Conservation (phyloP, 2,329 filamentous ascomycete species). For the Ophiostoma piceae region DNA sequence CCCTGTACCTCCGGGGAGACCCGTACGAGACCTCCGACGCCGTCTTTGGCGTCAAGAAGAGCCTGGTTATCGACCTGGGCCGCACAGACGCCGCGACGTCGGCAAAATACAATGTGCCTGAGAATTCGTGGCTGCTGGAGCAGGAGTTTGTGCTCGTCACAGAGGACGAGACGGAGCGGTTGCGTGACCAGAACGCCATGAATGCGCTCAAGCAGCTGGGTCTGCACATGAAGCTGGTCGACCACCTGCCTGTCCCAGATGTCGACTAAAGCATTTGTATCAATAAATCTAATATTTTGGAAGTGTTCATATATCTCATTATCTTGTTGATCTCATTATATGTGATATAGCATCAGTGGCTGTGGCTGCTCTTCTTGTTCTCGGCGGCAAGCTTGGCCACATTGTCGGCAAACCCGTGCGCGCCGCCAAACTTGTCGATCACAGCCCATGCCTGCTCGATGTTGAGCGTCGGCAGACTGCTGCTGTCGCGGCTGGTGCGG, state of each 20-base stretch:
- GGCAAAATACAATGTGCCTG: slow-evolving; percentile 56
- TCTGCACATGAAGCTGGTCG: slow-evolving; percentile 63
- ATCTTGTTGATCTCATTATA: not conserved
- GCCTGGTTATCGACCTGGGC: slow-evolving; percentile 61
- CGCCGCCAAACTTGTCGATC: slow-evolving; percentile 50
- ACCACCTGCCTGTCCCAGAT: slow-evolving; percentile 72
- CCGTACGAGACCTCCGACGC: slow-evolving; percentile 79
- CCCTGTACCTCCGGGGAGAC: slow-evolving; percentile 70
- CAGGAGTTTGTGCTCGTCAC: slow-evolving; percentile 76
- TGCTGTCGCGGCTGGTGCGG: slow-evolving; percentile 37
- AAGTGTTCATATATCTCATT: too few relatives aligned
- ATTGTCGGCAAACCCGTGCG: slow-evolving; percentile 53
- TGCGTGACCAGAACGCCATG: slow-evolving; percentile 60
- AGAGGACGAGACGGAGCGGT: slow-evolving; percentile 59
- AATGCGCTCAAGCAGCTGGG: slow-evolving; percentile 64
- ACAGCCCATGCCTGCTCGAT: slow-evolving; percentile 34
- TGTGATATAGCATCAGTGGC: slow-evolving; percentile 9
- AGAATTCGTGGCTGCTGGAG: slow-evolving; percentile 57
- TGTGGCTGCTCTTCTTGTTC: slow-evolving; percentile 21
- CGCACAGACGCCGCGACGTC: slow-evolving; percentile 50
- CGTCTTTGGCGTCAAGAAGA: slow-evolving; percentile 82
- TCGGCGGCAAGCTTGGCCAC: slow-evolving; percentile 30
- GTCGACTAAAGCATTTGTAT: slow-evolving; percentile 38
- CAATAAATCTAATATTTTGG: not conserved
- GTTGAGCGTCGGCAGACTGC: slow-evolving; percentile 30